Conservation (phyloP, 1,284 basidiomycete species). For the Rhodofomes roseus region DNA sequence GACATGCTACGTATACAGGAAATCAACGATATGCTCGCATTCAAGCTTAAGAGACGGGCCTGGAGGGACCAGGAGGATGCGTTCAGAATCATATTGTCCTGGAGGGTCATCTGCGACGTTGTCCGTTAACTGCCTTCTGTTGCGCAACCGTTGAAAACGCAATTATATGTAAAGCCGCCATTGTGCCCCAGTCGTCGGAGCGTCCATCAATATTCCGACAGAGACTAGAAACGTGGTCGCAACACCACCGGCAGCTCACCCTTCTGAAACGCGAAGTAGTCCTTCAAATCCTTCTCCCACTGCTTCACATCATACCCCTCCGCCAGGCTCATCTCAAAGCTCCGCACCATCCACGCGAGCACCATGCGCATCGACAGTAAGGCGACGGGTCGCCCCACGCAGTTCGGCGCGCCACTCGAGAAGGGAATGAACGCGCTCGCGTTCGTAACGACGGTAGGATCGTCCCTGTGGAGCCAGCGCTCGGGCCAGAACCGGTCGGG, state of each 20-base stretch:
- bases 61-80: too few relatives aligned
- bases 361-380: constrained; percentile 18
- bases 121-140: too few relatives aligned
- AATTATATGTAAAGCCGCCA: too few relatives aligned
- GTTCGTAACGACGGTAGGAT: constrained; percentile 20
- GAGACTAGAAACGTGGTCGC: too few relatives aligned
- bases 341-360: constrained; percentile 15
- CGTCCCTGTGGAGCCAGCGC: constrained; percentile 25
- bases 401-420: constrained; percentile 28
- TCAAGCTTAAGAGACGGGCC: too few relatives aligned
- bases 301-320: constrained; percentile 6
- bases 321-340: constrained; percentile 15
- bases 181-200: too few relatives aligned
- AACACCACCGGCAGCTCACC: constrained; percentile 3
- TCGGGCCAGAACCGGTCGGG: constrained; percentile 30
- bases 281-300: constrained; percentile 12
- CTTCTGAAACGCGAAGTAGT: constrained; percentile 9
- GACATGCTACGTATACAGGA: too few relatives aligned
- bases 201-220: too few relatives aligned
- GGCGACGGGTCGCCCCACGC: constrained; percentile 31
- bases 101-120: too few relatives aligned
- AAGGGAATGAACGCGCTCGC: constrained; percentile 28
- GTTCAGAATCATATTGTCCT: too few relatives aligned
- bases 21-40: too few relatives aligned
- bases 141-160: too few relatives aligned